Evolutionary conservation across 345 rosid species (phyloP).

Genomic region (Lenwebbia sp.): DNA sequence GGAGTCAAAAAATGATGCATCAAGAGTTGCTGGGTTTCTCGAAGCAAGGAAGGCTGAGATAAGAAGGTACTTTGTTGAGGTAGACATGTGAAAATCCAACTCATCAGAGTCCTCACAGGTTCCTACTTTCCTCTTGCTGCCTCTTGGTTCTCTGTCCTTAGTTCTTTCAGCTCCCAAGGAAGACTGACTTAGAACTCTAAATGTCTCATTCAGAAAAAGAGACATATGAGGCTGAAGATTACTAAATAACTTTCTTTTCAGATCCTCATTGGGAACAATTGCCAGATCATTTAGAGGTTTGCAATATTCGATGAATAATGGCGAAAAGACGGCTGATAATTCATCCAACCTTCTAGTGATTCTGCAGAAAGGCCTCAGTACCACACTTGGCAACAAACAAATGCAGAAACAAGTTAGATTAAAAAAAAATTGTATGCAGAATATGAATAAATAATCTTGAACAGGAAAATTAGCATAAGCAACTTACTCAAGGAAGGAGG

Average conservation of each 20-base stretch:
- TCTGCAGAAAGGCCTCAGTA: conserved; percentile 64
- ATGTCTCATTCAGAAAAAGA: conserved; percentile 55
- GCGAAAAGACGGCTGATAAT: conserved; percentile 40
- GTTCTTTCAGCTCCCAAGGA: conserved; percentile 27
- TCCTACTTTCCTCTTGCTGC: conserved; percentile 19
- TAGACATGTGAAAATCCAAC: conserved; percentile 74
- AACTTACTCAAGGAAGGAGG: conserved; percentile 81
- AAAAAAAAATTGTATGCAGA: not conserved
- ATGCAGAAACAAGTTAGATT: not conserved
- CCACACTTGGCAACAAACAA: conserved; percentile 37
- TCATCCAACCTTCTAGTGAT: conserved; percentile 63
- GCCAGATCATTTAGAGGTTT: conserved; percentile 58
- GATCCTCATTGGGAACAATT: conserved; percentile 46
- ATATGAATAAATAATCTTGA: not conserved
- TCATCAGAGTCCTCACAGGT: conserved; percentile 22
- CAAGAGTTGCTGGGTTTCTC: conserved; percentile 87
- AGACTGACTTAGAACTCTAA: conserved; percentile 32
- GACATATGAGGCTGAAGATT: conserved; percentile 52
- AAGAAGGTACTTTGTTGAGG: conserved; percentile 78
- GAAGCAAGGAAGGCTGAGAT: conserved; percentile 92
- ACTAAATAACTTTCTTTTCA: conserved; percentile 69
- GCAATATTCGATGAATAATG: conserved; percentile 51
- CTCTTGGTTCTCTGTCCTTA: conserved; percentile 22
- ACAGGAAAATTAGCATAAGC: not conserved
- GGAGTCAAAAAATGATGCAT: conserved; percentile 88